These are phyloP conservation scores for Trichocladium uniseriatum DNA, from an alignment of 495 filamentous ascomycete species.

Conservation along the genomic window DNA sequence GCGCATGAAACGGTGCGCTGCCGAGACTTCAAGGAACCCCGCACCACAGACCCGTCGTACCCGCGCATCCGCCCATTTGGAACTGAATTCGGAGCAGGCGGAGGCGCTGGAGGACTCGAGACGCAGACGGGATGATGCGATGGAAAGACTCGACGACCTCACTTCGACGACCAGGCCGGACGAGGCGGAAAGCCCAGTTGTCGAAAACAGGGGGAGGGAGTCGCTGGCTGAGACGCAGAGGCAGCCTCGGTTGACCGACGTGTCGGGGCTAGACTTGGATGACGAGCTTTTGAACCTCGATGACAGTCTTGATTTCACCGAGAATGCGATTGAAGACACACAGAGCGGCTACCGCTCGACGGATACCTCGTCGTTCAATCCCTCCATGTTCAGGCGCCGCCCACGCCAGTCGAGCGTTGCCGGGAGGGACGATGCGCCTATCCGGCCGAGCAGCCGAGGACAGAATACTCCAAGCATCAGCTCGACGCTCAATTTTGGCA, in stretches of 20 bases:
- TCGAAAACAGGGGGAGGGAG: slow-evolving; percentile 25
- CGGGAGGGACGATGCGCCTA: slow-evolving; percentile 34
- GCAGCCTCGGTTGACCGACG: slow-evolving; percentile 26
- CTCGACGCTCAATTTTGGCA: slow-evolving; percentile 37
- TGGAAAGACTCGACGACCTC: slow-evolving; percentile 32
- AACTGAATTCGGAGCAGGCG: slow-evolving; percentile 21
- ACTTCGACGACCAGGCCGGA: slow-evolving; percentile 26
- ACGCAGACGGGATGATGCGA: slow-evolving; percentile 31
- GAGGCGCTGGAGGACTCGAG: slow-evolving; percentile 23
- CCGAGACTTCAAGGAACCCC: background rate
- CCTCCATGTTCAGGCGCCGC: slow-evolving; percentile 35
- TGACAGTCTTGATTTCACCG: slow-evolving; percentile 30
- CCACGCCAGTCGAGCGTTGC: slow-evolving; percentile 40
- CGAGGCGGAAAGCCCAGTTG: slow-evolving; percentile 11
- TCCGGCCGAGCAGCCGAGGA: slow-evolving; percentile 41
- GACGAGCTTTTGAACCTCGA: slow-evolving; percentile 39
- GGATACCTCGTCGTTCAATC: slow-evolving; percentile 37
- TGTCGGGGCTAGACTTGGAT: slow-evolving; percentile 39
- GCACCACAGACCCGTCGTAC: background rate
- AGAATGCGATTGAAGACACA: slow-evolving; percentile 18
- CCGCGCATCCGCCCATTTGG: background rate
- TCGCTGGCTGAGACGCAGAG: too few relatives aligned
- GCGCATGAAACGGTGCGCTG: slow-evolving; percentile 13
- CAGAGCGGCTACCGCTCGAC: slow-evolving; percentile 30
- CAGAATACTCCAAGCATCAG: slow-evolving; percentile 36